phyloP scores from a whole-genome alignment of 2,329 filamentous ascomycete genomes.

The Aspergillus pseudotamarii region DNA sequence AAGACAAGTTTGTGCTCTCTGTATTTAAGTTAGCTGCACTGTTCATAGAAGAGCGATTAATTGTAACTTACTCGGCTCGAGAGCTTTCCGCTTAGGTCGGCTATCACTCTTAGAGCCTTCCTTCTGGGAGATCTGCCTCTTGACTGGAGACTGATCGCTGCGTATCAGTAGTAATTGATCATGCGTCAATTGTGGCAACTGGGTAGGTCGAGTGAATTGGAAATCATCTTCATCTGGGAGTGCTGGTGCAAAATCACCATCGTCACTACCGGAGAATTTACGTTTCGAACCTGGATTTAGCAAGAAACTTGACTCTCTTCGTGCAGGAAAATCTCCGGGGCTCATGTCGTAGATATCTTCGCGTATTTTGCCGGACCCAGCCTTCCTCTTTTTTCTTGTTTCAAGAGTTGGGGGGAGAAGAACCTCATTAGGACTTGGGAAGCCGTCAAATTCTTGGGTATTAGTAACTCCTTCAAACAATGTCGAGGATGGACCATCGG shows the following conservation, averaged over 20 bases:
- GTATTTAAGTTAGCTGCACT: constrained; percentile 18
- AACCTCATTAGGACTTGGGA: constrained; percentile 19
- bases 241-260: constrained; percentile 35
- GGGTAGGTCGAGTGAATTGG: constrained; percentile 34
- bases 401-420: constrained; percentile 35
- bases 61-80: constrained; percentile 47
- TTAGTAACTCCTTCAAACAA: constrained; percentile 5
- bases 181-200: constrained; percentile 19
- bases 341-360: neutral
- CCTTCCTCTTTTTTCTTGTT: constrained; percentile 33
- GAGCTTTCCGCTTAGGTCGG: constrained; percentile 34
- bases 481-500: constrained; percentile 28
- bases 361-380: neutral
- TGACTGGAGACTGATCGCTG: constrained; percentile 17
- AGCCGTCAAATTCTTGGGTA: constrained; percentile 7
- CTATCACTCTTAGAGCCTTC: constrained; percentile 17
- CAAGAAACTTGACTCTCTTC: constrained; percentile 17
- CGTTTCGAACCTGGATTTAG: constrained; percentile 57
- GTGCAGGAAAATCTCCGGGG: neutral
- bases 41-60: neutral
- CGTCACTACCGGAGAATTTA: constrained; percentile 59
- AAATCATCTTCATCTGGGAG: constrained; percentile 35
- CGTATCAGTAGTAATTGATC: constrained; percentile 12
- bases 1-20: constrained; percentile 55
- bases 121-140: constrained; percentile 20